These are phyloP conservation scores for Fraxinus quadrangulata DNA, from an alignment of 257 asterid genomes.

Conservation along the genomic window DNA sequence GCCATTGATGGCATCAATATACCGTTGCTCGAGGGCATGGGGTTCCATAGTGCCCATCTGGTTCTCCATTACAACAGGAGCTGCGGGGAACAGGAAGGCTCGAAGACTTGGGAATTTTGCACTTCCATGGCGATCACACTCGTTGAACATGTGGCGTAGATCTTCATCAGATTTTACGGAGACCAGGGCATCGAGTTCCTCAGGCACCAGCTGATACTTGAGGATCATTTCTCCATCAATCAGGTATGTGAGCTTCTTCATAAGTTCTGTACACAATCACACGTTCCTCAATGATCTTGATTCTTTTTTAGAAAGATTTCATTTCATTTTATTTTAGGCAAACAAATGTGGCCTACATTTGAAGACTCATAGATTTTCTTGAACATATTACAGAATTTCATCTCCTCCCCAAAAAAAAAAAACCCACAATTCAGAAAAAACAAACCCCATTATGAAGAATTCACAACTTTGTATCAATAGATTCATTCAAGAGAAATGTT, in stretches of 20 bases:
- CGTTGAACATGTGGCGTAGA: conserved; percentile 71
- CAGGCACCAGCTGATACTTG: conserved; percentile 69
- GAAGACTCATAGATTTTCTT: background rate
- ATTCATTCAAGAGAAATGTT: background rate
- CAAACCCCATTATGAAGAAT: background rate
- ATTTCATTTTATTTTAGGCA: background rate
- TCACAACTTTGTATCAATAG: background rate
- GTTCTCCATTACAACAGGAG: conserved; percentile 41
- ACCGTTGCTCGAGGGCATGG: conserved; percentile 61
- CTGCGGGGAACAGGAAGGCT: conserved; percentile 69
- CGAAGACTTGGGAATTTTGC: conserved; percentile 56
- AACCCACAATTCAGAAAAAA: background rate
- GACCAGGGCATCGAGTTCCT: conserved; percentile 85
- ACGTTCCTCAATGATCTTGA: background rate
- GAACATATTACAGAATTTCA: background rate
- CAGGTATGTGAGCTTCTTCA: conserved; percentile 69
- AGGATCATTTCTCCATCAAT: conserved; percentile 73
- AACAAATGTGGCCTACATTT: background rate
- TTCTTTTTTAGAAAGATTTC: background rate
- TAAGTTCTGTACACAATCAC: conserved; percentile 47
- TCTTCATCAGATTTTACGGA: conserved; percentile 79
- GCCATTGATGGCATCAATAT: conserved; percentile 77
- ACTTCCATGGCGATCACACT: conserved; percentile 49
- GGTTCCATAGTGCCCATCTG: conserved; percentile 27
- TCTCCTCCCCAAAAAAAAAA: background rate